phyloP scores from a whole-genome alignment of 2,329 filamentous ascomycete genomes.

The Sporothrix dimorphospora region DNA sequence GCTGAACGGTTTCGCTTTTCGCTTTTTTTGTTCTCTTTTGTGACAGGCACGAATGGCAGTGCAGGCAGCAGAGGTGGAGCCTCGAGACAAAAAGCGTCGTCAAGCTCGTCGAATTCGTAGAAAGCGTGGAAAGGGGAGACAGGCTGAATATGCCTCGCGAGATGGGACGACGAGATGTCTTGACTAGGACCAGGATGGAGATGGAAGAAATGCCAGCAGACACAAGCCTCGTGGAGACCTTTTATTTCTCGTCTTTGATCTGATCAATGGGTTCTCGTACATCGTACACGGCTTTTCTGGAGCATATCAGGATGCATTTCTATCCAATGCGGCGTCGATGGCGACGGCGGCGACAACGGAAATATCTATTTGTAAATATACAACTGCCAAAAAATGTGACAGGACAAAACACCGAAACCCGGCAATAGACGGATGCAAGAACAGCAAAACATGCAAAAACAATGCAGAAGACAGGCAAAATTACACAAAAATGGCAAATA shows the following conservation, averaged over 20 bases:
- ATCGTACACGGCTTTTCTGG: background rate
- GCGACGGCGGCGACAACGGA: background rate
- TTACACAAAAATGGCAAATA: background rate
- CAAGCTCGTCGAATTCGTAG: background rate
- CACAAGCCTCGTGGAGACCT: background rate
- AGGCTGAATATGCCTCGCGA: constrained; percentile 7
- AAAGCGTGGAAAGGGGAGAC: background rate
- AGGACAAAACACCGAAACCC: constrained; percentile 8
- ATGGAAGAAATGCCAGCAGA: background rate
- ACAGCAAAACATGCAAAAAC: background rate
- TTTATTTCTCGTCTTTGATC: background rate
- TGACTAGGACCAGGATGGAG: background rate
- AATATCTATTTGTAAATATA: constrained; percentile 18
- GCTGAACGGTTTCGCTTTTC: background rate
- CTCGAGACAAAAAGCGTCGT: background rate
- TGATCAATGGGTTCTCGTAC: too few species aligned
- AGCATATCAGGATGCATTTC: constrained; percentile 10
- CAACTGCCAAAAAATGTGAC: background rate
- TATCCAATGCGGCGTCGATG: background rate
- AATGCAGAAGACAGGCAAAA: background rate
- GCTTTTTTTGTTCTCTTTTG: background rate
- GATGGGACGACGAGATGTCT: constrained; percentile 1
- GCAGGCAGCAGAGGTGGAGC: constrained; percentile 18
- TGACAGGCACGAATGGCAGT: background rate
- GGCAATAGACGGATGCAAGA: background rate